Percentiles rank a stretch among this genome's conserved stretches.
phyloP scores from a whole-genome alignment of 2,329 filamentous ascomycete species.

The Xylaria sp. region DNA sequence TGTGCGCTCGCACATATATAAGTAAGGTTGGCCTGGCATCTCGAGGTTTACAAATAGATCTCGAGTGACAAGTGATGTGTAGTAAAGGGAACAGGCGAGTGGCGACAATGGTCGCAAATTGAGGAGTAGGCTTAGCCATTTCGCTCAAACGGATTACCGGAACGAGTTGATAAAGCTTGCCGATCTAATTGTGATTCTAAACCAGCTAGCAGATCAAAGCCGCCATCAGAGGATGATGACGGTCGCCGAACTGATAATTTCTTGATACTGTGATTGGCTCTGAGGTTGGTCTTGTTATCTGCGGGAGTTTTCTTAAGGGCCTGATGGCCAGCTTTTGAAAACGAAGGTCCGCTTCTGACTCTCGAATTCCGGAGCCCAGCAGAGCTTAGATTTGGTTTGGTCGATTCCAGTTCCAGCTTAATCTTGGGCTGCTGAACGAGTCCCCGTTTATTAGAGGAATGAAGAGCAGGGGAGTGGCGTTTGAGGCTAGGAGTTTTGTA shows the following conservation, averaged over 20 bases:
- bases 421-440: not conserved
- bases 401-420: not conserved
- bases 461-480: not conserved
- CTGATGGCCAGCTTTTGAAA: not conserved
- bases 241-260: not conserved
- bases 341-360: not conserved
- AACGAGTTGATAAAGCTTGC: slow-evolving; percentile 30
- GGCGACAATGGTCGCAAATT: not conserved
- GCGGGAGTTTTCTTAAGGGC: not conserved
- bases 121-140: not conserved
- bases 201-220: slow-evolving; percentile 45
- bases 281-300: not conserved
- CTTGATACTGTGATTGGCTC: not conserved
- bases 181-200: slow-evolving; percentile 45
- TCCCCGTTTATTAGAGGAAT: not conserved
- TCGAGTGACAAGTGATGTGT: not conserved
- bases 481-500: not conserved
- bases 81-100: not conserved
- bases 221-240: slow-evolving; percentile 19
- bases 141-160: not conserved
- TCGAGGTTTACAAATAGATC: not conserved
- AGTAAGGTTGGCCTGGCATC: not conserved
- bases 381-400: not conserved
- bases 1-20: not conserved
- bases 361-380: not conserved